Base-by-base conservation (phyloP, 2,329 filamentous ascomycete species). In the Xylaria sp. region DNA sequence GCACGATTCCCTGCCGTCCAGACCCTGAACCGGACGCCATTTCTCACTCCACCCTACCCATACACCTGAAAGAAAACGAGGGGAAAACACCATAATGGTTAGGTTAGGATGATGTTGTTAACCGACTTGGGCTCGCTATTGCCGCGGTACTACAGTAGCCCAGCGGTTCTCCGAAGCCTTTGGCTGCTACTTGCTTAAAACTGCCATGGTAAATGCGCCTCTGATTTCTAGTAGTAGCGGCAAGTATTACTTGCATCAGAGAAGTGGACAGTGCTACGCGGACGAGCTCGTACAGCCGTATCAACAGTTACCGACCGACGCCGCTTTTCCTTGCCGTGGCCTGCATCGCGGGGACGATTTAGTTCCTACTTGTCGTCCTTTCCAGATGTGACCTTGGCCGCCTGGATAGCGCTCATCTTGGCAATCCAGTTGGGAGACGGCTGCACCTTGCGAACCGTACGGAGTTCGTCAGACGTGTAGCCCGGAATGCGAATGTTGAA, bases 351-450 rank as follows among this genome's bases (percentile, higher is more conserved):
- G 54, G 63, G 44, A 62, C 33, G 54, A 56, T 62, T 60, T 48
- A 44, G 9, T 23, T 68, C 67, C 68, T 75, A 79, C 69, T 79
- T 80, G 70, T 86, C 83, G 49, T 81, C 80, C 75, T 85, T 86
- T 23, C 85, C 84, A 4, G 86, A 82, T 77, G 85, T 89, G 46
- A 89, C 93, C 81, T 98, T 98, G 47, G 93, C 92, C 1, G 93
- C 94, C 78, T 97, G 93, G 15, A 99, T 90, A 23, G 95, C 94
- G 72, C 93, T 94, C 90, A 99, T 96, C 83, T 99, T 99, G 68
- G 91, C 90, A 64, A 95, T 94, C 93, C 95, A 99, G 21, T 88
- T 91, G 15, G 90, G 81, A 19, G 92, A 89, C 1, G 95, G 95
- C 74, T 95, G 90, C 54, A 96, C 90, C 81, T 97, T 97, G 75